Conservation (phyloP, 805 yeast genomes). For the Ogataea pini region DNA sequence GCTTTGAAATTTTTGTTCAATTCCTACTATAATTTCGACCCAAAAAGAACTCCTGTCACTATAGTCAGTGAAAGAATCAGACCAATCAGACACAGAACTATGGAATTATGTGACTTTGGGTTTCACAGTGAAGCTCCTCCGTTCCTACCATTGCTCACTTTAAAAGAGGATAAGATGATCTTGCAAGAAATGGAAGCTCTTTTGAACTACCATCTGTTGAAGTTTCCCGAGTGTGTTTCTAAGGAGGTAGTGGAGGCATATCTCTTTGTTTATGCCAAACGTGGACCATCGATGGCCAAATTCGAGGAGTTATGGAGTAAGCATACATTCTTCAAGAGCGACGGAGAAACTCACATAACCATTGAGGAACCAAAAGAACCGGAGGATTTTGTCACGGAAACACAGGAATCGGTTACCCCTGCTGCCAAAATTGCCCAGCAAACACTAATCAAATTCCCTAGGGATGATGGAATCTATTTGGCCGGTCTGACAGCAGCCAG, state of each 20-base stretch:
- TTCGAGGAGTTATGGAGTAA: slow-evolving; percentile 38
- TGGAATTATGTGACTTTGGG: slow-evolving; percentile 33
- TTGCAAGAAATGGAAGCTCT: slow-evolving; percentile 78
- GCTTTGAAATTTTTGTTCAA: slow-evolving; percentile 44
- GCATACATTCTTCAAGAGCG: slow-evolving; percentile 37
- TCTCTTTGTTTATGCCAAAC: slow-evolving; percentile 46
- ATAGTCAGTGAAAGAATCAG: slow-evolving; percentile 42
- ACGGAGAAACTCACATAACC: slow-evolving; percentile 19
- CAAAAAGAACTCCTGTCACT: slow-evolving; percentile 31
- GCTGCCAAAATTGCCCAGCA: slow-evolving; percentile 22
- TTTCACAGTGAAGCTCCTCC: slow-evolving; percentile 60
- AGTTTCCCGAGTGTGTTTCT: slow-evolving; percentile 45
- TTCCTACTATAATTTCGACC: slow-evolving; percentile 38
- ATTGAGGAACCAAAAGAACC: slow-evolving; percentile 18
- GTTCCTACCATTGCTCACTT: slow-evolving; percentile 54
- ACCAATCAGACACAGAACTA: slow-evolving; percentile 40
- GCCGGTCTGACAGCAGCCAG: slow-evolving; percentile 69
- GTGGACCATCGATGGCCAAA: slow-evolving; percentile 36
- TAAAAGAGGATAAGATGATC: slow-evolving; percentile 40
- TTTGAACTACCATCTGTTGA: slow-evolving; percentile 55
- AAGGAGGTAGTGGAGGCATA: slow-evolving; percentile 49
- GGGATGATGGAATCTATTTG: slow-evolving; percentile 54
- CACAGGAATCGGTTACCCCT: slow-evolving; percentile 13
- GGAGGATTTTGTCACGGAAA: background rate
- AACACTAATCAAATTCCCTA: slow-evolving; percentile 32